Conservation (phyloP, 352 stramenopile species). For the Peronosclerospora sorghi region DNA sequence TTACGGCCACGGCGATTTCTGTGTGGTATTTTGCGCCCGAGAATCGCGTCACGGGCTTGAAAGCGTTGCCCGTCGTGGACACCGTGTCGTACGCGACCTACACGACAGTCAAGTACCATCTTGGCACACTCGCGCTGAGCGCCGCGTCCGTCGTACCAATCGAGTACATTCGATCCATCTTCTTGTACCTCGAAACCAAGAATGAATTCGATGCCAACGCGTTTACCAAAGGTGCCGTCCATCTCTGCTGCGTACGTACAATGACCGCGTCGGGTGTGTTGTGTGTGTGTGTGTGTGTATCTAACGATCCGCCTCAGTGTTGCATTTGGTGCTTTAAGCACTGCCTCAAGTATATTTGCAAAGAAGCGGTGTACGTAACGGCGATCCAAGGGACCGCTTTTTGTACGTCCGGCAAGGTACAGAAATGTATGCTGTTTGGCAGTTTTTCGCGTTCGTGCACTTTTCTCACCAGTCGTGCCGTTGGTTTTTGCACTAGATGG, state of each 20-base stretch:
- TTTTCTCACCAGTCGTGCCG: background rate
- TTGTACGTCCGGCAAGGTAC: conserved; percentile 63
- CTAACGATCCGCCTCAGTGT: conserved; percentile 27
- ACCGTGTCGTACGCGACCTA: conserved; percentile 57
- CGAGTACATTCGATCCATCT: conserved; percentile 58
- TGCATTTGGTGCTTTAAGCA: conserved; percentile 80
- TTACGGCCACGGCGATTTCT: conserved; percentile 58
- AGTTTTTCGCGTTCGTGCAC: too few species aligned
- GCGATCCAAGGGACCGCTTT: conserved; percentile 73
- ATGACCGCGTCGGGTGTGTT: background rate
- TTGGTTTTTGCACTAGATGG: conserved; percentile 26
- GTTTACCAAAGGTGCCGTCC: conserved; percentile 41
- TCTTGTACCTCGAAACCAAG: conserved; percentile 76
- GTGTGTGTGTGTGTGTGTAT: background rate
- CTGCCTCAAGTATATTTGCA: conserved; percentile 78
- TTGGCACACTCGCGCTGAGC: conserved; percentile 65
- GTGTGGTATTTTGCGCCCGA: conserved; percentile 72
- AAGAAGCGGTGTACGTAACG: conserved; percentile 72
- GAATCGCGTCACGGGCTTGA: conserved; percentile 43
- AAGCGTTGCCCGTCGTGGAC: conserved; percentile 39
- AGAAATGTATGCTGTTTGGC: background rate
- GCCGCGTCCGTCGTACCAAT: conserved; percentile 46
- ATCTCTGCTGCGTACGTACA: conserved; percentile 58
- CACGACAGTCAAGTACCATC: conserved; percentile 52
- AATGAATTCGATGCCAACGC: conserved; percentile 64